phyloP scores from a whole-genome alignment of 768 basidiomycete genomes.

The Scleroderma bovista region DNA sequence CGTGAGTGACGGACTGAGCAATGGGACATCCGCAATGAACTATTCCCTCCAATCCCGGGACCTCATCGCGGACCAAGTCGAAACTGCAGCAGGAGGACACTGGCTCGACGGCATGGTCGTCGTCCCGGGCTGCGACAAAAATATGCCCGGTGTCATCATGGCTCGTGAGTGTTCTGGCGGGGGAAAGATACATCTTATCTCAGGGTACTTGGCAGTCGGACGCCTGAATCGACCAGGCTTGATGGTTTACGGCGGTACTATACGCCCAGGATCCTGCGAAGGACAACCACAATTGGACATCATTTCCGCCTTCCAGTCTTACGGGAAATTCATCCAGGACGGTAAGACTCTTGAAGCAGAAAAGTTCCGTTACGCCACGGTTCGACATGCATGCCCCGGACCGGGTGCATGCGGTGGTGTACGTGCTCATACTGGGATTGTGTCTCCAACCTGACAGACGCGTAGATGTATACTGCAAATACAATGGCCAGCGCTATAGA shows the following conservation, averaged over 20 bases:
- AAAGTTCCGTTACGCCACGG: conserved; percentile 73
- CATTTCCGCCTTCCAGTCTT: conserved; percentile 96
- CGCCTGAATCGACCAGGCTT: conserved; percentile 92
- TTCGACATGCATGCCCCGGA: conserved; percentile 94
- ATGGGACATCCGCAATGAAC: conserved; percentile 92
- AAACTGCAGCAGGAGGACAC: conserved; percentile 93
- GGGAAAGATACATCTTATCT: conserved; percentile 1
- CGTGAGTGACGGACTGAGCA: conserved; percentile 98
- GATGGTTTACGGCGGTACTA: conserved; percentile 98
- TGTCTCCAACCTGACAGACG: conserved; percentile 5
- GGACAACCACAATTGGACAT: conserved; percentile 87
- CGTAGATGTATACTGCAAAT: conserved; percentile 95
- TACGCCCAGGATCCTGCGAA: conserved; percentile 87
- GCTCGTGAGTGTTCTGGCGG: conserved; percentile 58
- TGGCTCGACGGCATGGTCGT: conserved; percentile 98
- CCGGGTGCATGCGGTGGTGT: conserved; percentile 97
- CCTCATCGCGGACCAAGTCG: conserved; percentile 95
- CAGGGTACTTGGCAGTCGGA: conserved; percentile 53
- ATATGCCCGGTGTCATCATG: conserved; percentile 99
- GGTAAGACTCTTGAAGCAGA: conserved; percentile 84
- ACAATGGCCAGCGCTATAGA: conserved; percentile 97
- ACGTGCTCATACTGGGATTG: conserved; percentile 28
- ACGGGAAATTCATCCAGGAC: conserved; percentile 90
- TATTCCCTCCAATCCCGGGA: conserved; percentile 97
- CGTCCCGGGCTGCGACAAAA: conserved; percentile 97